phyloP scores from a whole-genome alignment of 2,329 filamentous ascomycete species.

The Didymella arachidicola region DNA sequence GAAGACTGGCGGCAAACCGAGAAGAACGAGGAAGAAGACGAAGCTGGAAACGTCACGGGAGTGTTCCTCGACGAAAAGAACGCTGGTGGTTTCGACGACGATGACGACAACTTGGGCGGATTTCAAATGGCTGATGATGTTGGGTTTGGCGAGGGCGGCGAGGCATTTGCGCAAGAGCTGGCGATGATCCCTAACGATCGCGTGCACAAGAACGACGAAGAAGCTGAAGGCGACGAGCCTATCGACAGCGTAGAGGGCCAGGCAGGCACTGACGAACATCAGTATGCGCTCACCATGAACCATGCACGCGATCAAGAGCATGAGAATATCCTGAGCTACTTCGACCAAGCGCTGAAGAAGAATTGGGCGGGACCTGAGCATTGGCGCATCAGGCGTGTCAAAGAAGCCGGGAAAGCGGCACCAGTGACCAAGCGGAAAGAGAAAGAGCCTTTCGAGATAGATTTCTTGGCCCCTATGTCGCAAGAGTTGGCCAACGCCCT shows the following conservation, averaged over 20 bases:
- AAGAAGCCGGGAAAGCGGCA: conserved; percentile 69
- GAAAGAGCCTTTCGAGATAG: conserved; percentile 94
- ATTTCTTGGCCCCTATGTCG: conserved; percentile 81
- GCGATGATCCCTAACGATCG: conserved; percentile 86
- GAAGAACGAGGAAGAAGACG: conserved; percentile 63
- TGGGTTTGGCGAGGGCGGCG: conserved; percentile 93
- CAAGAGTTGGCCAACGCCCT: conserved; percentile 75
- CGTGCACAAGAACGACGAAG: conserved; percentile 71
- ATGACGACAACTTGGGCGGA: conserved; percentile 70
- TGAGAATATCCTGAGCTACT: conserved; percentile 96
- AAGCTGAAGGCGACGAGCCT: conserved; percentile 62
- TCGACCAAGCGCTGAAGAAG: conserved; percentile 94
- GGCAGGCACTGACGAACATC: conserved; percentile 66
- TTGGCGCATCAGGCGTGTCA: conserved; percentile 96
- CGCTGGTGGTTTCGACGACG: conserved; percentile 79
- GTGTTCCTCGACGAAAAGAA: conserved; percentile 89
- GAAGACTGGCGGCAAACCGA: conserved; percentile 84
- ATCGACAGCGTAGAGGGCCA: conserved; percentile 57
- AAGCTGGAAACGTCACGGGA: conserved; percentile 71
- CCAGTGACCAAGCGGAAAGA: conserved; percentile 78
- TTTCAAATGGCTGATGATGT: conserved; percentile 69
- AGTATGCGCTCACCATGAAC: conserved; percentile 82
- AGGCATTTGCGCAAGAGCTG: conserved; percentile 92
- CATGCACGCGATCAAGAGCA: conserved; percentile 75
- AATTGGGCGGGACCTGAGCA: conserved; percentile 99